These are phyloP conservation scores for Chlorella vulgaris DNA, from an alignment of 139 green algal genomes.

Conservation along the genomic window DNA sequence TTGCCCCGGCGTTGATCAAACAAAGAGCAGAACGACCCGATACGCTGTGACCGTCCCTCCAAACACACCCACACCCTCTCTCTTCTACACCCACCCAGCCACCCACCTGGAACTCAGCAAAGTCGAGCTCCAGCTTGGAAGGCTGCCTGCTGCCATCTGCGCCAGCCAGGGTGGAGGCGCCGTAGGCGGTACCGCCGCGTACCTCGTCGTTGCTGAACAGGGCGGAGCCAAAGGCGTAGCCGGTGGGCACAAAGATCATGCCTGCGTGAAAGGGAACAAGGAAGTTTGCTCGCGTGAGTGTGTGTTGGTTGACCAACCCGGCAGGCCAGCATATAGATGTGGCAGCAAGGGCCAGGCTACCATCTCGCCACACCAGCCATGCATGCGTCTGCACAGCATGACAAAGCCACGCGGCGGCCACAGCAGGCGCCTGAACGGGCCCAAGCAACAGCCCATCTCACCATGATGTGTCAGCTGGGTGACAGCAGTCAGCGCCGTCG, in stretches of 20 bases:
- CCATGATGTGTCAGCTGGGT: conserved; percentile 64
- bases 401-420: not conserved
- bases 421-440: not conserved
- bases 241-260: conserved; percentile 38
- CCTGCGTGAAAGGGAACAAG: not conserved
- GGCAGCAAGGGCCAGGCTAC: too few relatives aligned
- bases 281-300: not conserved
- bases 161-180: conserved; percentile 72
- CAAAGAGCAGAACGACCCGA: too few relatives aligned
- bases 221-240: conserved; percentile 51
- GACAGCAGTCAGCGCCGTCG: conserved; percentile 50
- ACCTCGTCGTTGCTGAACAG: conserved; percentile 42
- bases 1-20: too few relatives aligned
- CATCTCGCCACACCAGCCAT: not conserved
- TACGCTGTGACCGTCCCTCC: too few relatives aligned
- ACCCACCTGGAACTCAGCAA: not conserved
- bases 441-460: not conserved
- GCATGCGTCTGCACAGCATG: not conserved
- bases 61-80: too few relatives aligned
- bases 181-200: conserved; percentile 74
- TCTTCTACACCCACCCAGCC: too few relatives aligned
- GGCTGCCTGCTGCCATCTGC: conserved; percentile 69
- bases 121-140: conserved; percentile 66
- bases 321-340: too few relatives aligned
- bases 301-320: too few relatives aligned